A percentile compares a stretch with the other conserved stretches of the same genome.
Evolutionary conservation across 1,284 basidiomycete species (phyloP).

Genomic region (Ceratobasidium theobromae): DNA sequence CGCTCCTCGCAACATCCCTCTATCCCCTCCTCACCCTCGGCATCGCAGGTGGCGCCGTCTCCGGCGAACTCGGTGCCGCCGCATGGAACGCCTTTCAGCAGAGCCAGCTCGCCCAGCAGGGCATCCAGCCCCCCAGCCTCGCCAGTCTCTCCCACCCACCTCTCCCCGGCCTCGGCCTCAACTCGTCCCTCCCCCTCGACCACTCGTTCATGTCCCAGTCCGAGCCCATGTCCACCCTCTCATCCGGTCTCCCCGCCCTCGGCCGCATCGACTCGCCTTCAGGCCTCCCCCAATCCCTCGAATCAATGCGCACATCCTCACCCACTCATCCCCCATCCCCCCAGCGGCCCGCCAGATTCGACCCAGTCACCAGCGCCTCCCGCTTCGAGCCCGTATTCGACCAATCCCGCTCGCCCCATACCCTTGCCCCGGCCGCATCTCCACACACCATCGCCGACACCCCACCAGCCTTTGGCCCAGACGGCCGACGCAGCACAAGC

Average conservation of each 20-base stretch:
- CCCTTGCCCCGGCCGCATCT: background rate
- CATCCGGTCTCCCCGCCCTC: background rate
- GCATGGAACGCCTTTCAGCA: constrained; percentile 23
- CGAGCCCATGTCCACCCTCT: constrained; percentile 25
- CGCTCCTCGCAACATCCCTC: constrained; percentile 26
- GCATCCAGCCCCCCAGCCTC: background rate
- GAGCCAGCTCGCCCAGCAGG: constrained; percentile 21
- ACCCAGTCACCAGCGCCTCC: background rate
- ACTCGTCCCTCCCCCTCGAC: background rate
- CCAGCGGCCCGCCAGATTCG: background rate
- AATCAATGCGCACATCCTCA: constrained; percentile 8
- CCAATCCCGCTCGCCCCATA: background rate
- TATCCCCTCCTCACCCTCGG: constrained; percentile 27
- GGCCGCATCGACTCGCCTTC: constrained; percentile 4
- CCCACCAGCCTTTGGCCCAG: constrained; percentile 2
- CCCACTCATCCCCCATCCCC: background rate
- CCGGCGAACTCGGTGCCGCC: constrained; percentile 22
- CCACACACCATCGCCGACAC: background rate
- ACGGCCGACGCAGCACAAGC: too few relatives aligned
- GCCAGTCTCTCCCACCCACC: background rate
- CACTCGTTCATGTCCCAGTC: constrained; percentile 2
- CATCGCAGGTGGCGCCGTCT: constrained; percentile 25
- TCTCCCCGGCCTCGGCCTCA: background rate
- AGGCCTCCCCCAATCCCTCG: constrained; percentile 7
- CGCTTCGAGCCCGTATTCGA: background rate